phyloP scores from a whole-genome alignment of 257 asterid species.

The Solanum stenotomum region DNA sequence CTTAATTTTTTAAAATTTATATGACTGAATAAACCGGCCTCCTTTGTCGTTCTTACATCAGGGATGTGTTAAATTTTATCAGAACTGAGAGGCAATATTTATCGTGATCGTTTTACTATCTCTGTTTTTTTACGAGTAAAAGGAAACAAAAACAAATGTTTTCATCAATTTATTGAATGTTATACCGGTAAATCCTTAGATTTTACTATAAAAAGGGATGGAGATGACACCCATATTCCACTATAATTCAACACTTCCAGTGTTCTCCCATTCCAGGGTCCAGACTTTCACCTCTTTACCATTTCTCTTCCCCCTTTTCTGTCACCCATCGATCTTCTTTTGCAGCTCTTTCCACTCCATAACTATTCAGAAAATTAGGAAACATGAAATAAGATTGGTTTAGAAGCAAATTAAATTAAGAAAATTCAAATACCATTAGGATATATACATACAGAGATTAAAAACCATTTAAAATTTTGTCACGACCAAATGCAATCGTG shows the following conservation, averaged over 20 bases:
- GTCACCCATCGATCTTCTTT: not conserved
- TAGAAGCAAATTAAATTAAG: not conserved
- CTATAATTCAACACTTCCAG: not conserved
- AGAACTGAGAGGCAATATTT: not conserved
- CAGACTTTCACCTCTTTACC: not conserved
- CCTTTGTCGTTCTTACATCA: not conserved
- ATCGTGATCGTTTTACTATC: not conserved
- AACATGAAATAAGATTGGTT: not conserved
- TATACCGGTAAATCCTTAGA: not conserved
- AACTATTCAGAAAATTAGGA: not conserved
- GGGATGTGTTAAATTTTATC: not conserved
- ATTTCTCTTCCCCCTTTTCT: not conserved
- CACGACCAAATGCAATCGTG: not conserved
- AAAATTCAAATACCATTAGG: not conserved
- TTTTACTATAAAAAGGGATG: not conserved
- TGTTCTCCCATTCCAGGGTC: not conserved
- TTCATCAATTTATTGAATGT: not conserved
- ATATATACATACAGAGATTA: not conserved
- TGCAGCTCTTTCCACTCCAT: not conserved
- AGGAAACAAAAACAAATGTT: not conserved
- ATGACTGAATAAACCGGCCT: not conserved
- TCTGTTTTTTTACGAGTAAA: not conserved
- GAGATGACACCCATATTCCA: not conserved
- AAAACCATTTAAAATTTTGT: not conserved
- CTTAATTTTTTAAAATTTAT: not conserved